These are phyloP conservation scores for Pneumocystis carinii DNA, from an alignment of 1,139 yeast genomes.

Conservation along the genomic window DNA sequence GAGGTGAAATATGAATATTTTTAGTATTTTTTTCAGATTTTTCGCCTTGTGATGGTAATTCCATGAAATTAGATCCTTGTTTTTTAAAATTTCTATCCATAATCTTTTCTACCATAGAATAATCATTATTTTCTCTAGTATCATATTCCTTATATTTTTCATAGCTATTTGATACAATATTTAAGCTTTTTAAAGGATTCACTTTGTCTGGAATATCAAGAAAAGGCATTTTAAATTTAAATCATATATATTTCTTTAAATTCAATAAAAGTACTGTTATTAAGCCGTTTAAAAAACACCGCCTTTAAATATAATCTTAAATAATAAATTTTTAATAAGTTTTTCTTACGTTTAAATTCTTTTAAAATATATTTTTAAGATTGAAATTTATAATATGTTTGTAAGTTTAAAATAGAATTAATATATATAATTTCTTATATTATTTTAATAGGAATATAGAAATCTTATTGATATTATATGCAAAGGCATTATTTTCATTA, in stretches of 20 bases:
- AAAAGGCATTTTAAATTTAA: background rate
- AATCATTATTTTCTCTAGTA: background rate
- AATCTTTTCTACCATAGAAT: background rate
- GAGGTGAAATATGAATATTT: constrained; percentile 8
- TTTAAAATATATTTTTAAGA: too few relatives aligned
- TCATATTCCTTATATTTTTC: background rate
- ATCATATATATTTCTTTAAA: background rate
- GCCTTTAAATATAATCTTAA: too few relatives aligned
- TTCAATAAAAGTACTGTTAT: too few relatives aligned
- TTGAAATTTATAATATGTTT: background rate
- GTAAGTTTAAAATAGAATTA: background rate
- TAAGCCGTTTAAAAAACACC: background rate
- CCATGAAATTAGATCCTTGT: background rate
- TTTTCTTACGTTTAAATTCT: too few relatives aligned
- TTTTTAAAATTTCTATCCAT: background rate
- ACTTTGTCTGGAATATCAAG: background rate
- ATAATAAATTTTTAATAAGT: too few relatives aligned
- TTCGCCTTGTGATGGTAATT: background rate
- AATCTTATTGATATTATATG: background rate
- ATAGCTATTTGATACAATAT: background rate
- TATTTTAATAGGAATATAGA: background rate
- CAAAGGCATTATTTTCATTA: background rate
- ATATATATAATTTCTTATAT: background rate
- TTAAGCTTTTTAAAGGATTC: background rate
- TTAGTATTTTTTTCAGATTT: background rate